A percentile compares a stretch with the other conserved stretches of the same genome.
Evolutionary conservation across 768 basidiomycete genomes (phyloP).

Genomic region (Auricularia cornea): DNA sequence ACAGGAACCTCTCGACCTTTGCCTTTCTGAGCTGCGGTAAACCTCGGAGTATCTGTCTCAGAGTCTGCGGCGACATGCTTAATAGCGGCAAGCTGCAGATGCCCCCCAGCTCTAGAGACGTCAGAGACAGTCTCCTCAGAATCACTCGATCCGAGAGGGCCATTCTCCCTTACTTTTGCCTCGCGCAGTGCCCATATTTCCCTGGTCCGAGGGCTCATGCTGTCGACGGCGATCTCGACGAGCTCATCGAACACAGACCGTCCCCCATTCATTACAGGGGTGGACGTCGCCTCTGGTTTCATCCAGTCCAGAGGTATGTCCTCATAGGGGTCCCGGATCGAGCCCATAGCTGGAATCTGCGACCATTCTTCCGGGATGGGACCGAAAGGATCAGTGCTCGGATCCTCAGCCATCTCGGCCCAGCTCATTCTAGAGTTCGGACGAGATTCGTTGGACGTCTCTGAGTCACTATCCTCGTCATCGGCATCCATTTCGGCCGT

Average conservation of each 20-base stretch:
- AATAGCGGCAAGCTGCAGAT: background rate
- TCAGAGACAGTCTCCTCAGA: background rate
- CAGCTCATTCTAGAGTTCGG: too few relatives aligned
- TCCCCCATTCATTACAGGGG: background rate
- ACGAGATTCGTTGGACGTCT: too few relatives aligned
- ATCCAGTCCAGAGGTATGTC: background rate
- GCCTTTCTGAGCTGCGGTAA: too few relatives aligned
- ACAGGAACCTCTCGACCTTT: background rate
- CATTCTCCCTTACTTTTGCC: background rate
- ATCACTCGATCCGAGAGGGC: background rate
- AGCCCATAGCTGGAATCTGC: background rate
- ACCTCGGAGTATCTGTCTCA: too few relatives aligned
- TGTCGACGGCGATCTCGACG: background rate
- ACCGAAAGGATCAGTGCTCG: background rate
- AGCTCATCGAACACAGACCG: background rate
- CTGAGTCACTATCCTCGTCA: too few relatives aligned
- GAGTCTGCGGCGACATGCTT: too few relatives aligned
- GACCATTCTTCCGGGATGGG: background rate
- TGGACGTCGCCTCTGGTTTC: background rate
- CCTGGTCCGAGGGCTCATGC: background rate
- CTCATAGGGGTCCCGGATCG: background rate
- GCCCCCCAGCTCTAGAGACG: too few relatives aligned
- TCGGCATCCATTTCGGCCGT: background rate
- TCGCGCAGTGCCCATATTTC: background rate
- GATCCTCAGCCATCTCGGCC: background rate